Percentiles rank a stretch among this genome's conserved stretches.
Conservation (phyloP, 345 rosid species). For the Eucalyptus virginea region DNA sequence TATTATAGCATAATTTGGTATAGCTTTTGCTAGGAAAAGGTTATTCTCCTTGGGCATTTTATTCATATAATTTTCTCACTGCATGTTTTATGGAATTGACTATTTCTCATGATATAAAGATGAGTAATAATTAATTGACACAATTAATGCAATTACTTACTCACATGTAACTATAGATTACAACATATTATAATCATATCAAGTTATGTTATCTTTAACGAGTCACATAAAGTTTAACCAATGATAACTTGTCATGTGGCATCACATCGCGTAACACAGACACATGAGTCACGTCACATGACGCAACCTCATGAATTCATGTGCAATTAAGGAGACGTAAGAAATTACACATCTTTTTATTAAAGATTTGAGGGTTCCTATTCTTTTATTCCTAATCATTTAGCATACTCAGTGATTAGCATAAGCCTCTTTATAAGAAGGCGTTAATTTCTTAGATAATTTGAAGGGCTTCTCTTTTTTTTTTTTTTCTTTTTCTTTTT, state of each 20-base stretch:
- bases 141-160: neutral
- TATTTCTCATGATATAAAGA: neutral
- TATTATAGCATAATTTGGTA: neutral
- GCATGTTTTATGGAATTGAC: neutral
- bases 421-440: neutral
- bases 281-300: fast-evolving
- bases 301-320: neutral
- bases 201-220: too few relatives aligned
- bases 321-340: neutral
- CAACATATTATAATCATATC: too few relatives aligned
- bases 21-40: neutral
- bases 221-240: fast-evolving
- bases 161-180: too few relatives aligned
- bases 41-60: neutral
- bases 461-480: neutral
- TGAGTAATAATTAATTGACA: neutral
- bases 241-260: neutral
- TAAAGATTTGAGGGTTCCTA: neutral
- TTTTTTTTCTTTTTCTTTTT: fast-evolving
- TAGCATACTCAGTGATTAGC: neutral
- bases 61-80: neutral
- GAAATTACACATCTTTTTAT: neutral
- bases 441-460: neutral
- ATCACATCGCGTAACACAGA: fast-evolving
- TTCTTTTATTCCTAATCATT: neutral